Percentiles rank a stretch among this genome's conserved stretches.
These are phyloP conservation scores for Monoraphidium neglectum DNA, from an alignment of 139 green algal genomes.

Conservation along the genomic window DNA sequence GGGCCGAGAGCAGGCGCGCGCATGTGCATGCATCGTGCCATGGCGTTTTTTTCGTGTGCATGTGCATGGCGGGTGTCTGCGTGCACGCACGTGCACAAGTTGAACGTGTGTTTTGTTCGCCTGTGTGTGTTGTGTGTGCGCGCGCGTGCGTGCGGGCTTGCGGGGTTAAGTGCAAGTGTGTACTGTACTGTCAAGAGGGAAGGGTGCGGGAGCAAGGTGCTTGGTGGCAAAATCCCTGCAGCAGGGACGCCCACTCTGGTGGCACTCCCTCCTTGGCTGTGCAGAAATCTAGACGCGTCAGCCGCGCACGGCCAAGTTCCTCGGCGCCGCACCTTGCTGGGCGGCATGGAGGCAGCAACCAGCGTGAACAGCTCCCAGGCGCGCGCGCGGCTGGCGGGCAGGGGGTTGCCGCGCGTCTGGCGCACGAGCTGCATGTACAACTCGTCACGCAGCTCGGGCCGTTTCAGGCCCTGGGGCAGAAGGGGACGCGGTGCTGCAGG, in stretches of 20 bases:
- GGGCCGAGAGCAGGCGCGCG: background rate
- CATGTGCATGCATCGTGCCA: no score
- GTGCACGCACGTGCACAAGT: no score
- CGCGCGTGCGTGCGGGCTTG: no score
- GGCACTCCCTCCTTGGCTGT: no score
- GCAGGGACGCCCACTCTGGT: no score
- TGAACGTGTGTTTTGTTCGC: no score
- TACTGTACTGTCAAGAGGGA: no score
- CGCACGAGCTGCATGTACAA: conserved; percentile 90
- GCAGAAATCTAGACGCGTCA: no score
- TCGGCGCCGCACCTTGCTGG: conserved; percentile 67
- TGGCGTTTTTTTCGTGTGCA: background rate
- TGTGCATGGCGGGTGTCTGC: background rate
- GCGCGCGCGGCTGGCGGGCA: conserved; percentile 24
- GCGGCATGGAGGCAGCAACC: conserved; percentile 82
- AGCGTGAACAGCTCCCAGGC: conserved; percentile 94
- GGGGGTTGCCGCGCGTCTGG: conserved; percentile 87
- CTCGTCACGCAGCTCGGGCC: conserved; percentile 93
- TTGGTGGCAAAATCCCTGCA: no score
- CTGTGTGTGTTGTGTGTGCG: no score
- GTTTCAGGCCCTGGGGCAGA: conserved; percentile 64
- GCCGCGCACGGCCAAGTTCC: background rate
- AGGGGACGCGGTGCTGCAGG: background rate
- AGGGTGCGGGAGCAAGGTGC: no score
- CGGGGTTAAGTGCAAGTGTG: no score